Base-by-base conservation (phyloP, 1,284 basidiomycete genomes). In the Ustilago tritici region DNA sequence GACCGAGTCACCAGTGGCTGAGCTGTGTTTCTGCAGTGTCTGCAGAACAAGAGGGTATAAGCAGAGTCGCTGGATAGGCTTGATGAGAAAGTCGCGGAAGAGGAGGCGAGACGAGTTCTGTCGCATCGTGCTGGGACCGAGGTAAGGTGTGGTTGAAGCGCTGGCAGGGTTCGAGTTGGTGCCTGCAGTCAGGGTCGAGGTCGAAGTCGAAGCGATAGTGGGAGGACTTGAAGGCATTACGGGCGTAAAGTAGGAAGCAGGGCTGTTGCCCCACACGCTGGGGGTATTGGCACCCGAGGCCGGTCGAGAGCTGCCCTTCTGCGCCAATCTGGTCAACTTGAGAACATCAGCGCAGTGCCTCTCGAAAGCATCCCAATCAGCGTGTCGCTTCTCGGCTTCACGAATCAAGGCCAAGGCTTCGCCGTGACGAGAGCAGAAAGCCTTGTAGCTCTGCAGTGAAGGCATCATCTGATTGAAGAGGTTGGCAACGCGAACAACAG, bases 51-150 rank as follows among this genome's bases (percentile, higher is more conserved):
- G 67, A 9, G 84, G 84, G 57, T 85, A 84, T 12, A 86, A 69
- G 53, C 83, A 85, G 17, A 86, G 78, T 6, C 84, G 78, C 60
- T 86, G 84, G 35, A 86, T 80, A 4, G 84, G 84, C 76, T 86
- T 86, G 68, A 86, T 82, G 57, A 86, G 76, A 57, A 81, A 85
- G 56, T 86, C 84, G 31, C 80, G 75, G 60, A 86, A 83, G 12
- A 79, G 70, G 28, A 86, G 68, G 11, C 82, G 78, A 14, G 72
- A 69, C 4, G 76, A 69, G 59, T 69, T 70, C 38, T 77, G 66
- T 15, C 75, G 74, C 36, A 64, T 52, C 3, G 58, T 36, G n/a
- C 49, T 43, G 28, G 63, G 56, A 2, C 50, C 55, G 17, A 49
- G 65, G 50, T 56, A 65, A 11, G 70, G 67, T 8, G 66, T 73